Evolutionary conservation across 1,284 basidiomycete genomes (phyloP), one percentile per base, ranked within the genome.

Genomic region (Leccinum subrobustum): DNA sequence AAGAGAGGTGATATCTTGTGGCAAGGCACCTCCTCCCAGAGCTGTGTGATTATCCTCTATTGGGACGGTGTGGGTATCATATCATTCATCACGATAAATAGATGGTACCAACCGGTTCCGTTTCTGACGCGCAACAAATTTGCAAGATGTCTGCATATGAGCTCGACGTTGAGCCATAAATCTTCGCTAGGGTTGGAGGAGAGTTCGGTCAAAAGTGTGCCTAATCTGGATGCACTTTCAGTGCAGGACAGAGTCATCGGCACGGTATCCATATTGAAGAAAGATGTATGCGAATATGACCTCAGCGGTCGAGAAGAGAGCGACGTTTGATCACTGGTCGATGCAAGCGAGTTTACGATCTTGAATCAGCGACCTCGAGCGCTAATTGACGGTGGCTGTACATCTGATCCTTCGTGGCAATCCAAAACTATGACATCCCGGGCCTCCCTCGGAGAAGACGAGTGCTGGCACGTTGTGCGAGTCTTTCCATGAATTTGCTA

Each of bases 11-110:
- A 92, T 73, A 55, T 84, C 83, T 66, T 82, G 83, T 11, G 89
- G 88, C 48, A 92, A 79, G 52, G 81, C 69, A 6, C 85, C 83
- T 69, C 76, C 78, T 57, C 90, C 90, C 37, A 92, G 78, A 53
- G 79, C 71, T n/a, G 88, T 84, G 71, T 88, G 90, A 64, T 85
- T 83, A 69, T 91, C 89, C 64, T 83, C 88, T 89, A 65, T 56
- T 52, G 58, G 54, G 67, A 59, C 57, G 61, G 55, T 47, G 52
- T 61, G 67, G 65, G 65, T 54, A 60, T 61, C 52, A 59, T 11
- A 31, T 27, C 53, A 35, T 35, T 58, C 39, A 27, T 47, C 4
- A 31, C 12, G 27, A 44, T 4, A 37, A 57, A 50, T 20, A 59
- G 56, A 61, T 59, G 31, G 23, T 11, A 63, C 79, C 56, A 56